These are phyloP conservation scores for Penicillium sp. DNA, from an alignment of 2,329 filamentous ascomycete genomes.

Conservation along the genomic window DNA sequence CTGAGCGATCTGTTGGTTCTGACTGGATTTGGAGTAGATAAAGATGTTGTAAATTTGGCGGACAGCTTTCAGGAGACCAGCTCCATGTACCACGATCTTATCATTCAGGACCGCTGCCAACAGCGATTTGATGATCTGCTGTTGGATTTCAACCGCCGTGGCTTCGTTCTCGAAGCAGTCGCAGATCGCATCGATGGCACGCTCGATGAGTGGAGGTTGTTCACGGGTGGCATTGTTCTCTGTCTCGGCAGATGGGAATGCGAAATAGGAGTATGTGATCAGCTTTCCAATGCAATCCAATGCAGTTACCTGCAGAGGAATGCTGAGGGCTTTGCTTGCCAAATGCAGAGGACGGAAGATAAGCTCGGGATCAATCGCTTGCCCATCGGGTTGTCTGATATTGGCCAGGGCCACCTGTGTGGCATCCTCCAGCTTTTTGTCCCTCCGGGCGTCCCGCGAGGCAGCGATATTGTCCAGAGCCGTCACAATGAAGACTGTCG, in stretches of 20 bases:
- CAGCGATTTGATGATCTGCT: conserved; percentile 97
- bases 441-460: conserved; percentile 86
- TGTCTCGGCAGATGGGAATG: conserved; percentile 56
- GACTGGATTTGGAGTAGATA: conserved; percentile 84
- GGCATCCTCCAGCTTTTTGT: conserved; percentile 77
- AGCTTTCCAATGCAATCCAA: conserved; percentile 98
- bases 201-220: conserved; percentile 79
- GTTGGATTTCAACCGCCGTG: conserved; percentile 85
- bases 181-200: conserved; percentile 98
- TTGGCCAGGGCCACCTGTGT: conserved; percentile 77
- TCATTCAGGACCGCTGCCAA: conserved; percentile 94
- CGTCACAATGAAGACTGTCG: conserved; percentile 91
- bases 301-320: conserved; percentile 81
- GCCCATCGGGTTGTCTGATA: conserved; percentile 78
- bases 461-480: conserved; percentile 87
- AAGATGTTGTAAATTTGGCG: conserved; percentile 99
- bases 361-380: conserved; percentile 83
- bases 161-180: conserved; percentile 98
- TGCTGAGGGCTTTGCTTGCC: conserved; percentile 81
- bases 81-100: conserved; percentile 97
- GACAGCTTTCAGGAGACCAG: conserved; percentile 91
- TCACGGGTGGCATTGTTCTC: conserved; percentile 26
- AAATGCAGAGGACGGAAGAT: conserved; percentile 89
- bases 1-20: conserved; percentile 96
- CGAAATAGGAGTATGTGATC: conserved; percentile 98